These are phyloP conservation scores for Monosporozyma aerobia DNA, from an alignment of 805 yeast genomes.

Conservation along the genomic window DNA sequence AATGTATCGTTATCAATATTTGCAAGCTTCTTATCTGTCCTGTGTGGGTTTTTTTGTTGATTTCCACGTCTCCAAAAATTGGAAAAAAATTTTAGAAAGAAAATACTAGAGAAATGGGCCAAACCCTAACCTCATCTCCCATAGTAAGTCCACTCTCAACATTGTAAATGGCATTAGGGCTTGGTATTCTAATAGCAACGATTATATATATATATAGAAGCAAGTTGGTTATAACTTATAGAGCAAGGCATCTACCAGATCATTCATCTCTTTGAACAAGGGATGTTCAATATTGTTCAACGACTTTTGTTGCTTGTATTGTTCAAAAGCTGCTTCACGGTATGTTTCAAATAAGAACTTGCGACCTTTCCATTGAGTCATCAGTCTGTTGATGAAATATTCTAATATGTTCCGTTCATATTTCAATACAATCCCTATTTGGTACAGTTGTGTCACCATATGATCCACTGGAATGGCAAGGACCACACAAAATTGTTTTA, in stretches of 20 bases:
- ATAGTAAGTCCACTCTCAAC: background rate
- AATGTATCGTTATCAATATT: background rate
- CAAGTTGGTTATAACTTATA: background rate
- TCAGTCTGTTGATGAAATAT: constrained; percentile 28
- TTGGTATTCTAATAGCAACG: background rate
- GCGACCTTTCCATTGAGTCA: constrained; percentile 25
- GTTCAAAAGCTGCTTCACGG: constrained; percentile 16
- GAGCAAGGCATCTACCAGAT: constrained; percentile 14
- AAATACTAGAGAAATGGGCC: background rate
- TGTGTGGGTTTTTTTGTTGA: background rate
- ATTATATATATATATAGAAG: background rate
- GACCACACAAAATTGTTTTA: constrained; percentile 28
- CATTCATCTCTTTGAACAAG: constrained; percentile 21
- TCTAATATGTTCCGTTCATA: constrained; percentile 23
- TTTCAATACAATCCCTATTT: constrained; percentile 19
- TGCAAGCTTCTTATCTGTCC: background rate
- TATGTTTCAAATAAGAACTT: constrained; percentile 19
- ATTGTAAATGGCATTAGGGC: background rate
- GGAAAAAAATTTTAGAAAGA: background rate
- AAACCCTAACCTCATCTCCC: background rate
- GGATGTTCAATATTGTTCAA: constrained; percentile 19
- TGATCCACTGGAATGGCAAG: constrained; percentile 28
- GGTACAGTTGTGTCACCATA: constrained; percentile 20
- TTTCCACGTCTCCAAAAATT: background rate
- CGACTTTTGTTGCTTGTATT: constrained; percentile 12